Evolutionary conservation across 2,329 filamentous ascomycete species (phyloP), one percentile per base, ranked within the genome.

Genomic region (Didymella pinodella): DNA sequence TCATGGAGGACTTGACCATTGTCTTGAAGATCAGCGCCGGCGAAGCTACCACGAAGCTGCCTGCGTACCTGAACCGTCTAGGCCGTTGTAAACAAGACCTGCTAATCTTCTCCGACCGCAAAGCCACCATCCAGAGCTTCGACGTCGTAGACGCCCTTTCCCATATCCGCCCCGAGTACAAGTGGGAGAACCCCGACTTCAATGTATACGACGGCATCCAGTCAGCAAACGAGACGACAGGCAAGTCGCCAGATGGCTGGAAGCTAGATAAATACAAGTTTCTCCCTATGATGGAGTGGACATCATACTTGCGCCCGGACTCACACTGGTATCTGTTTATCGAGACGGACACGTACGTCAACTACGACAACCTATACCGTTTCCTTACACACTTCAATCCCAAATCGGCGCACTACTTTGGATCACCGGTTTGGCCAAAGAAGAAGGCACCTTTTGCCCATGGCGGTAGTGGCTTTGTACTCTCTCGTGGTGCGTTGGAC

Each of bases 221-320:
- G 61, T 77, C 77, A 12, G 57, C 66, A 36, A 71, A 75, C 32
- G 68, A 54, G 55, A 76, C 56, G 60, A 66, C 61, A 64, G 76
- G 68, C 54, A 83, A 83, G 65, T 81, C 81, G 79, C 78, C 57
- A 46, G 80, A 83, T 0, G 83, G 82, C 36, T 85, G 83, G 83
- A 80, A 78, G 57, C 73, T 86, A 38, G 84, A 86, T 69, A 85
- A 85, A 65, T 86, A 84, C 82, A 86, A 86, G 71, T 85, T 85
- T 67, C 75, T 86, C 41, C 84, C 83, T 11, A 81, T 85, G 76
- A 81, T 83, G 38, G 81, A 84, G 64, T 81, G 83, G 68, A 79
- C 82, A 0, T 75, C 79, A 28, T 69, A 72, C 32, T 57, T 75
- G 63, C 65, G 68, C 11, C 72, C 73, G 6, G 64, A 72, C 34